Conservation (phyloP, 495 filamentous ascomycete species). For the Trichodelitschia bisporula region DNA sequence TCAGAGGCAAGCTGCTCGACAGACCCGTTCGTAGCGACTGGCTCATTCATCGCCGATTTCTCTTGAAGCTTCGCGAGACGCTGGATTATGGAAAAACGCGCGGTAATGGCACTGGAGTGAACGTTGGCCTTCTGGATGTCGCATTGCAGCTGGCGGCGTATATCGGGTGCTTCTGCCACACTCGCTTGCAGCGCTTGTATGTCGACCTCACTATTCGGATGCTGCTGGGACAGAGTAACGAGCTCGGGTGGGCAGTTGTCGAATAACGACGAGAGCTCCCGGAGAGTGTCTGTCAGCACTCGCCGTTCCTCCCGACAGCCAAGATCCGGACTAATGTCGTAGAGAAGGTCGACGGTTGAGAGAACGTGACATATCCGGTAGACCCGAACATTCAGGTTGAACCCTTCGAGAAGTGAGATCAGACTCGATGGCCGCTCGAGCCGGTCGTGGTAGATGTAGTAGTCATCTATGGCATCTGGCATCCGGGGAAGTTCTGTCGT, state of each 20-base stretch:
- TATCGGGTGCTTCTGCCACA: conserved; percentile 6
- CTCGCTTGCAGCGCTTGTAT: conserved; percentile 4
- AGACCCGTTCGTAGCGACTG: no score
- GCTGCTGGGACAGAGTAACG: not conserved
- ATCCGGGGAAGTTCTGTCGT: conserved; percentile 49
- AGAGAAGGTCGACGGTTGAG: conserved; percentile 44
- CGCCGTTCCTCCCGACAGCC: conserved; percentile 49
- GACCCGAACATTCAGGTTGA: conserved; percentile 51
- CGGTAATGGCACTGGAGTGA: conserved; percentile 46
- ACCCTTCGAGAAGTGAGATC: conserved; percentile 41
- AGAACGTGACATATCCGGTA: conserved; percentile 46
- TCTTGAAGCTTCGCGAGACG: no score
- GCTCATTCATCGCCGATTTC: no score
- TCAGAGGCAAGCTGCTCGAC: no score
- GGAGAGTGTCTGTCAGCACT: conserved; percentile 32
- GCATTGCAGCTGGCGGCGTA: conserved; percentile 35
- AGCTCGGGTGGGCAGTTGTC: not conserved
- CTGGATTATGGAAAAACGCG: no score
- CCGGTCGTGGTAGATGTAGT: conserved; percentile 38
- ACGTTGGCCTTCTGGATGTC: conserved; percentile 77
- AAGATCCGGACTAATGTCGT: conserved; percentile 41
- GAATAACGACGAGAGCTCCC: conserved; percentile 3
- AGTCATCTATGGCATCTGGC: conserved; percentile 57
- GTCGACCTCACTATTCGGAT: not conserved
- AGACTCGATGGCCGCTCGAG: conserved; percentile 37